Percentiles rank a stretch among this genome's conserved stretches.
phyloP scores from a whole-genome alignment of 352 stramenopile species.

The Phytophthora constricta region DNA sequence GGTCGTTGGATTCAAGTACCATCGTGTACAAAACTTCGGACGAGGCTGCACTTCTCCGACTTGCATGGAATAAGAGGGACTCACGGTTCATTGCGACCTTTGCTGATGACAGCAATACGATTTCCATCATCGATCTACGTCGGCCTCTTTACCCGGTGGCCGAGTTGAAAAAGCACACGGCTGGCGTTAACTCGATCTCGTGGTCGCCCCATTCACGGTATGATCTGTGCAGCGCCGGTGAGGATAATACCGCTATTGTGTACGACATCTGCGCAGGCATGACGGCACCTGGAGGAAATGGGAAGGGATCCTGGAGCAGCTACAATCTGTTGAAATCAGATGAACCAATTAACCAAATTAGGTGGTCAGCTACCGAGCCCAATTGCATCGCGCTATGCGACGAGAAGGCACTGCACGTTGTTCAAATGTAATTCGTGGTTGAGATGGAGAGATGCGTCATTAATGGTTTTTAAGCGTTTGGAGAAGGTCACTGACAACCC shows the following conservation, averaged over 20 bases:
- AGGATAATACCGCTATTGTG: slow-evolving; percentile 96
- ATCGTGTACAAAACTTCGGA: slow-evolving; percentile 96
- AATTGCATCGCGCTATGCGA: slow-evolving; percentile 97
- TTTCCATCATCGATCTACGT: slow-evolving; percentile 96
- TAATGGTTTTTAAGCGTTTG: too few species aligned
- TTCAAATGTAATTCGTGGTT: slow-evolving; percentile 80
- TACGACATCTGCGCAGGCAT: slow-evolving; percentile 89
- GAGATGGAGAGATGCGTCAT: too few species aligned
- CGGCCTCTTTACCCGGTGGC: slow-evolving; percentile 91
- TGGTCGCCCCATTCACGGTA: slow-evolving; percentile 94
- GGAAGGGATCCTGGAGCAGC: slow-evolving; percentile 41
- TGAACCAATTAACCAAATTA: slow-evolving; percentile 80
- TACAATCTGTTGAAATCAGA: slow-evolving; percentile 72
- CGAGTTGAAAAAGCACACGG: slow-evolving; percentile 92
- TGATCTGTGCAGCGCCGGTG: slow-evolving; percentile 96
- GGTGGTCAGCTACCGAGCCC: slow-evolving; percentile 93
- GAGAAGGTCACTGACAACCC: too few species aligned
- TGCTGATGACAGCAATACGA: slow-evolving; percentile 89
- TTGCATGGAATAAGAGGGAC: slow-evolving; percentile 98
- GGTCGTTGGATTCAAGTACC: slow-evolving; percentile 90
- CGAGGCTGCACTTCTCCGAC: slow-evolving; percentile 90
- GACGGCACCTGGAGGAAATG: slow-evolving; percentile 34
- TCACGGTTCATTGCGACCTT: slow-evolving; percentile 97
- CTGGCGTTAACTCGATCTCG: slow-evolving; percentile 95
- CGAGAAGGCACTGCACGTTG: slow-evolving; percentile 95